Base-by-base conservation (phyloP, 257 asterid species). In the Verbascum thapsus region DNA sequence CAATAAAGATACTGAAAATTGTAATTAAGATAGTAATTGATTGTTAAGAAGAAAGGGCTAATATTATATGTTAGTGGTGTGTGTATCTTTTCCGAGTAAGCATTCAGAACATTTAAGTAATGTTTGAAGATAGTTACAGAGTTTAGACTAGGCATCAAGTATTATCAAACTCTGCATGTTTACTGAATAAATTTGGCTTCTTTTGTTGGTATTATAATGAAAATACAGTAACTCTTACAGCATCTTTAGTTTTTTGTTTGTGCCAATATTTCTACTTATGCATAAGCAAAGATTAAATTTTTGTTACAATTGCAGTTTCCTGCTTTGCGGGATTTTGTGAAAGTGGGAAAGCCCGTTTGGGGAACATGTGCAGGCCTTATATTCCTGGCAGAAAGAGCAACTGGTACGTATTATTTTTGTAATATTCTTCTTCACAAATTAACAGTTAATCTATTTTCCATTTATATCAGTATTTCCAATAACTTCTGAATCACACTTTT, bases 321-420 rank as follows among this genome's bases (percentile, higher is more conserved):
- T 32, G 92, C 97, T 4, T 53, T 90, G 71, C 85, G 99, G 6
- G 99, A 94, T 62, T 94, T 90, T 71, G 99, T 90, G 11, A 80
- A 84, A 73, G 72, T 74, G 63, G 99, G 97, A 41, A 94, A 94
- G 74, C 99, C 99, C 0, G 97, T 94, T 16, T 90, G 99, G 97
- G 99, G 99, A 60, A 94, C 99, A 15, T 94, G 99, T 67, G 99
- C 99, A 4, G 99, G 99, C 61, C 95, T 94, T 62, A 94, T 94
- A 43, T 94, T 94, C 68, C 61, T 94, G 81, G 97, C 99, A 11
- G 78, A 94, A 82, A 94, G 63, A 76, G 96, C 97, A 59, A 64
- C 62, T 50, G 99, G 99, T 94, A 47, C 16, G 77, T 72, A 11
- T 58, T 34, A 30, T 26, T 12, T 26, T 60, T 53, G 42, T 17